These are phyloP conservation scores for Torrubiella hemipterigena DNA, from an alignment of 2,329 filamentous ascomycete species.

Conservation along the genomic window DNA sequence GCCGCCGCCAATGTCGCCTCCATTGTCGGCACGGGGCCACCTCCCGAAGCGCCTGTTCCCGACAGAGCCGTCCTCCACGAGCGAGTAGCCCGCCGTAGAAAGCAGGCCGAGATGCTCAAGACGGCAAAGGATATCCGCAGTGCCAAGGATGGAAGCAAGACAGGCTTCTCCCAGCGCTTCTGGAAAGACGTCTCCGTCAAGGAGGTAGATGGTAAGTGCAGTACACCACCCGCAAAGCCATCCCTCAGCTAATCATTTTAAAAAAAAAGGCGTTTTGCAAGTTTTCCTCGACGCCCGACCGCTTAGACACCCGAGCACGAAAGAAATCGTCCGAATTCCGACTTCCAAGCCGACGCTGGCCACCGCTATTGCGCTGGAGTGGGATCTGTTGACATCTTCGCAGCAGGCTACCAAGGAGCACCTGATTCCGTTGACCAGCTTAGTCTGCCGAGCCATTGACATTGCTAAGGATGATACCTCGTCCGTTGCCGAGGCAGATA, in stretches of 20 bases:
- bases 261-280: slow-evolving; percentile 37
- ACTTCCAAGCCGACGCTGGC: slow-evolving; percentile 69
- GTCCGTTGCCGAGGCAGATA: slow-evolving; percentile 22
- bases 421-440: slow-evolving; percentile 79
- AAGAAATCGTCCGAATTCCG: slow-evolving; percentile 61
- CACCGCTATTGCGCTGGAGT: slow-evolving; percentile 78
- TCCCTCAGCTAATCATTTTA: slow-evolving; percentile 1
- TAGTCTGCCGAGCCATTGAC: slow-evolving; percentile 73
- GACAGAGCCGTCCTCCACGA: slow-evolving; percentile 25
- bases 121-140: slow-evolving; percentile 35
- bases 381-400: slow-evolving; percentile 73
- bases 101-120: slow-evolving; percentile 43
- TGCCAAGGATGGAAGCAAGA: slow-evolving; percentile 17
- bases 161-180: slow-evolving; percentile 58
- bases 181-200: slow-evolving; percentile 75
- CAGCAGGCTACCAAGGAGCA: slow-evolving; percentile 79
- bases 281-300: slow-evolving; percentile 69
- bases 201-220: slow-evolving; percentile 46
- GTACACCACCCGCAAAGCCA: too few relatives aligned
- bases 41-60: slow-evolving; percentile 41
- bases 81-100: slow-evolving; percentile 37
- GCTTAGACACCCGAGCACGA: slow-evolving; percentile 64
- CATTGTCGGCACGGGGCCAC: slow-evolving; percentile 45
- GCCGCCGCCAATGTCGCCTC: slow-evolving; percentile 35
- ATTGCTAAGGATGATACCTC: slow-evolving; percentile 54